Percentiles rank a stretch among this genome's conserved stretches.
phyloP scores from a whole-genome alignment of 352 stramenopile genomes.

The Phytophthora crassamura region DNA sequence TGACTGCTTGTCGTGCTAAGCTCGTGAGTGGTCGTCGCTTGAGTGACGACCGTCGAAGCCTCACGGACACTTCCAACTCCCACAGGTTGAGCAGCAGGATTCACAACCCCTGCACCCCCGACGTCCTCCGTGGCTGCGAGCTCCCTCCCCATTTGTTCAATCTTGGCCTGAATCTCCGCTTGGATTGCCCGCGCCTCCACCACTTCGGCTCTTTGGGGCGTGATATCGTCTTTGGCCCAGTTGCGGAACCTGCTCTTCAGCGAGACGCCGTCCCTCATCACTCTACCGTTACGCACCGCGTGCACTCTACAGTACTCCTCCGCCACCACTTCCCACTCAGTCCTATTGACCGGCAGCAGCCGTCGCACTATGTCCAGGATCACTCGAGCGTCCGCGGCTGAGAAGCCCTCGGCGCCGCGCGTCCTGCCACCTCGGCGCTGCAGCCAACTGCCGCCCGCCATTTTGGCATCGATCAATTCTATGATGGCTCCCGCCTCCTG shows the following conservation, averaged over 20 bases:
- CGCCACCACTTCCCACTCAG: constrained; percentile 33
- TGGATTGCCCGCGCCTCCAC: constrained; percentile 25
- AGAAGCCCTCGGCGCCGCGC: constrained; percentile 39
- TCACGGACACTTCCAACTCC: constrained; percentile 6
- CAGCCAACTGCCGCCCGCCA: constrained; percentile 13
- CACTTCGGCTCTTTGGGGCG: constrained; percentile 18
- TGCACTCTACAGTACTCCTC: constrained; percentile 38
- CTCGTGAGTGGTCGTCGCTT: neutral
- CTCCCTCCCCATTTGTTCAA: constrained; percentile 8
- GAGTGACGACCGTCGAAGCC: neutral
- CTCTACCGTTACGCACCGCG: constrained; percentile 23
- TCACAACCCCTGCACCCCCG: neutral
- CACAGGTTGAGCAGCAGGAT: neutral
- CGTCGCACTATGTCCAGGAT: constrained; percentile 27
- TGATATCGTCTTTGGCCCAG: constrained; percentile 31
- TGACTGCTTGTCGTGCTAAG: constrained; percentile 16
- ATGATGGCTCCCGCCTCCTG: constrained; percentile 24
- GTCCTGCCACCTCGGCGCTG: constrained; percentile 37
- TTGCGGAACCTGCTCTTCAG: constrained; percentile 43
- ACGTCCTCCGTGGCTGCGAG: neutral
- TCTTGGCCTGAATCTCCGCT: constrained; percentile 30
- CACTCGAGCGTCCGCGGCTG: constrained; percentile 19
- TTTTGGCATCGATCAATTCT: constrained; percentile 34
- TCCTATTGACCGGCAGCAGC: constrained; percentile 22
- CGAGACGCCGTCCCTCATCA: constrained; percentile 31